Evolutionary conservation across 2,329 filamentous ascomycete genomes (phyloP), one percentile per base, ranked within the genome.

Genomic region (Botrytis aclada): DNA sequence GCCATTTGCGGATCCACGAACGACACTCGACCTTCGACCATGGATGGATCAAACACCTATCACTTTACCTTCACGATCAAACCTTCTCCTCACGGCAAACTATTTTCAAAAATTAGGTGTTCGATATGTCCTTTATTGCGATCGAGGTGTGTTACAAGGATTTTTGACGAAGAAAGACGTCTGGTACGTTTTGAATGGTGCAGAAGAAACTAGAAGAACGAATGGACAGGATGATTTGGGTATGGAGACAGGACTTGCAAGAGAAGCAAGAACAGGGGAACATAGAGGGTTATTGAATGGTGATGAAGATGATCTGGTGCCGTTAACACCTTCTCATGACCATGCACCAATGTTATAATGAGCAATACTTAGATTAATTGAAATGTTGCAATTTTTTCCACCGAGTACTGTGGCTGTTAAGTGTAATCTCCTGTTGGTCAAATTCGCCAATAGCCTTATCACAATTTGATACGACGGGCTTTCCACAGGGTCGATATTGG

Each of bases 21-120:
- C 89, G 25, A 94, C 92, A 0, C 89, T 99, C 56, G 96, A 99
- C 82, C 87, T 99, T 18, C 87, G 95, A 12, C 95, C 95, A 3
- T 99, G 96, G 96, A 98, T 99, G 94, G 96, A 99, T 82, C 95
- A 98, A 82, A 99, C 96, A 0, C 96, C 96, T 0, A 92, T 99
- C 64, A 98, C 96, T 0, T 86, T 98, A 29, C 93, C 94, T 60
- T 90, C 89, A 34, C 88, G 90, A 75, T 90, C 90, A 25, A 91
- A 87, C 74, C 89, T 99, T 74, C 90, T 95, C 80, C 88, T 98
- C n/a, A 93, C 93, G 5, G 91, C 97, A 37, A 91, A 88, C 73
- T 97, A 99, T 87, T 98, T 99, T 83, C 94, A 97, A 84, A 95
- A 95, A 81, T 88, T 99, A 14, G 96, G 96, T 32, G 84, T 99